phyloP scores from a whole-genome alignment of 148 eudicot species.

The Bassia scoparia region DNA sequence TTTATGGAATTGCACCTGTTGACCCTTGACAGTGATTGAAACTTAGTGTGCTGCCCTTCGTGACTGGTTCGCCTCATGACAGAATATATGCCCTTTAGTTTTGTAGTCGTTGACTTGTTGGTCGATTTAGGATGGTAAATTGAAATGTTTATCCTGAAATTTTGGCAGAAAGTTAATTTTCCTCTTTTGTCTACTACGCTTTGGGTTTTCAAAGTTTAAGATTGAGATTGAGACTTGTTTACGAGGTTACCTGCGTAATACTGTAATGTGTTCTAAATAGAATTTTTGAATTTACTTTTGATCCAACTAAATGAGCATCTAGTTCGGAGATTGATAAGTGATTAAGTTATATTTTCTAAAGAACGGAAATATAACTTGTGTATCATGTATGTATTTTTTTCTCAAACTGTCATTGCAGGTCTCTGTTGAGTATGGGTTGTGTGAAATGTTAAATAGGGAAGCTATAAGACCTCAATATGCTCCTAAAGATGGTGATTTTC shows the following conservation, averaged over 20 bases:
- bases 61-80: background rate
- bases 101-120: background rate
- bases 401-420: slow-evolving; percentile 41
- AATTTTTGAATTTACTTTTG: background rate
- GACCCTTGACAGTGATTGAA: no score
- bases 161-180: background rate
- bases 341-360: no score
- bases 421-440: slow-evolving; percentile 79
- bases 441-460: slow-evolving; percentile 68
- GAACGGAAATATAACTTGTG: no score
- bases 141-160: background rate
- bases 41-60: background rate
- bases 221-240: background rate
- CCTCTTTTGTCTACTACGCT: background rate
- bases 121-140: background rate
- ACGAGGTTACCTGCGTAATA: background rate
- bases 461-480: slow-evolving; percentile 58
- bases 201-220: background rate
- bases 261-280: no score
- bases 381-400: background rate
- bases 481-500: slow-evolving; percentile 77
- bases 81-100: background rate
- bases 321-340: no score
- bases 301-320: background rate
- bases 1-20: background rate